Conservation (phyloP, 2,329 filamentous ascomycete species). For the Coleophoma eucalyptorum region DNA sequence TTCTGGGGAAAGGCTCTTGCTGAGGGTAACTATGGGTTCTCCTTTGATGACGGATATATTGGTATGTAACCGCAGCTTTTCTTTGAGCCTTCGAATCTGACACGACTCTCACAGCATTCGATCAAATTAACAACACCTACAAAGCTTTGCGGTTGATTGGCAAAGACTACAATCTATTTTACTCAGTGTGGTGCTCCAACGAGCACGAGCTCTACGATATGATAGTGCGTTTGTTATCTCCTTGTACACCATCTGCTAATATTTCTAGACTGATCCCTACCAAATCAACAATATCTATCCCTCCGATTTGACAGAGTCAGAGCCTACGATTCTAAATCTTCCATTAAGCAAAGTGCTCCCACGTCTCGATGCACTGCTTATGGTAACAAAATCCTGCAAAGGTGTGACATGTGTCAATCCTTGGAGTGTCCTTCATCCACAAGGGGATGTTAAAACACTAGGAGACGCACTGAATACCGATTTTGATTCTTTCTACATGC, state of each 20-base stretch:
- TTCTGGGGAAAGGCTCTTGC: constrained; percentile 34
- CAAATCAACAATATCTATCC: constrained; percentile 44
- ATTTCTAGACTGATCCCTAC: constrained; percentile 42
- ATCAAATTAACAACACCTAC: constrained; percentile 41
- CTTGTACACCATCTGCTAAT: neutral
- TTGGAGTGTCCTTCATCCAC: constrained; percentile 53
- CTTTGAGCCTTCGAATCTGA: no score
- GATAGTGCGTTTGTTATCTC: constrained; percentile 33
- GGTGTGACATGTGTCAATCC: constrained; percentile 48
- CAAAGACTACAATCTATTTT: constrained; percentile 55
- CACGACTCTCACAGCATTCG: constrained; percentile 7
- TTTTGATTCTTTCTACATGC: constrained; percentile 51
- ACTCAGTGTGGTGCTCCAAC: constrained; percentile 66
- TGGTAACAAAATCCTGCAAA: constrained; percentile 59
- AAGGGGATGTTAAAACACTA: constrained; percentile 41
- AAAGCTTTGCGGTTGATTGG: constrained; percentile 41
- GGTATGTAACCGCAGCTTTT: constrained; percentile 7
- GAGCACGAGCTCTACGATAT: constrained; percentile 65
- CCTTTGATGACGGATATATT: constrained; percentile 20
- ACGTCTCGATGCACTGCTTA: constrained; percentile 53
- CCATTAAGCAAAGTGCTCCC: constrained; percentile 36
- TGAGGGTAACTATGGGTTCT: constrained; percentile 21
- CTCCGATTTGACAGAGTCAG: constrained; percentile 7
- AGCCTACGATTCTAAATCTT: constrained; percentile 27
- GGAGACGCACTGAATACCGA: constrained; percentile 41